Evolutionary conservation across 306 rosid species (phyloP), one percentile per base, ranked within the genome.

Genomic region (Pyrus pyrifolia): DNA sequence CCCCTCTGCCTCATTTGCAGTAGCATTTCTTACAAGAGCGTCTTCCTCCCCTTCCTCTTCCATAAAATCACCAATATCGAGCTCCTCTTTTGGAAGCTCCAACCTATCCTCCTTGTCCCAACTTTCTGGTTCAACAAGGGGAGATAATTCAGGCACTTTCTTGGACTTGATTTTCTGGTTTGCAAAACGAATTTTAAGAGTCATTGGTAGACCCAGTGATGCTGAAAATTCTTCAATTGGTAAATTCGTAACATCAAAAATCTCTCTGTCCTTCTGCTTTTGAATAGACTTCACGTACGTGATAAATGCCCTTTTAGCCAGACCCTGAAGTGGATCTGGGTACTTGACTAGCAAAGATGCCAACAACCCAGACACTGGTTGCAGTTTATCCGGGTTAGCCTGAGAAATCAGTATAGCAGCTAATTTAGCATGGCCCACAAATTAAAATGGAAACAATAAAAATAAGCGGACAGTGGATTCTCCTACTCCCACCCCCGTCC

Each of bases 161-260:
- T 87, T 83, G 31, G 85, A 69, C 83, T 88, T 95, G 42, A 71
- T 49, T 80, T 88, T 95, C 78, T 79, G 88, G 78, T 83, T 84
- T 40, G 85, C 78, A 76, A 92, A 95, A 77, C 91, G 96, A 35
- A 91, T 63, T 85, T 83, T 95, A 38, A 97, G 97, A 67, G 93
- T 90, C 88, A 90, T 87, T 49, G 97, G 91, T 55, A 95, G 85
- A 66, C 98, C 98, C 80, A 95, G 71, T 38, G 98, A 92, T 45
- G 93, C 96, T 30, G 97, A 84, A 86, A 81, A 92, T 31, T 87
- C 82, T 30, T 92, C 92, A 73, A 95, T 75, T 8, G 93, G 91
- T 67, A 95, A 86, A 78, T 92, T 91, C 77, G 46, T 81, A 75
- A 88, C 87, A 83, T 95, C 97, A 80, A 92, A 95, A 46, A 95